A percentile compares a stretch with the other conserved stretches of the same genome.
phyloP scores from a whole-genome alignment of 2,329 filamentous ascomycete genomes.

The Lojkania enalia region DNA sequence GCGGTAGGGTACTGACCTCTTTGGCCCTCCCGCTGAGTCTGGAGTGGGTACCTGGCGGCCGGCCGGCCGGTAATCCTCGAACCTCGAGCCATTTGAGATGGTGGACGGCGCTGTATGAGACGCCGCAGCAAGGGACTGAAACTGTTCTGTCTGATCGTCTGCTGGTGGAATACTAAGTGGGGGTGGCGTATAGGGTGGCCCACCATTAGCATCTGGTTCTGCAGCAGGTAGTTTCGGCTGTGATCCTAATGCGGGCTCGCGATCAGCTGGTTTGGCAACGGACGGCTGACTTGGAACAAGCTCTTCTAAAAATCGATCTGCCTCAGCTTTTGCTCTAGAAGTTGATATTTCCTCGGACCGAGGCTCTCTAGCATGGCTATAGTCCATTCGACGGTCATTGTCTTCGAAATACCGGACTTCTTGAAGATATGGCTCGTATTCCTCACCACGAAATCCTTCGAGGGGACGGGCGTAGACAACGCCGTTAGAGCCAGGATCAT shows the following conservation, averaged over 20 bases:
- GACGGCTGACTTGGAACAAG: slow-evolving; percentile 28
- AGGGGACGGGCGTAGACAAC: slow-evolving; percentile 34
- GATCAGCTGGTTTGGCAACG: slow-evolving; percentile 18
- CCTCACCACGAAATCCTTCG: slow-evolving; percentile 31
- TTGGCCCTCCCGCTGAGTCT: slow-evolving; percentile 25
- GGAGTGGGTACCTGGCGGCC: slow-evolving; percentile 32
- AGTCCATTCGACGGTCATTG: slow-evolving; percentile 25
- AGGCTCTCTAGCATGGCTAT: slow-evolving; percentile 27
- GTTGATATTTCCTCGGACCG: slow-evolving; percentile 26
- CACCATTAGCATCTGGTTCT: slow-evolving; percentile 31
- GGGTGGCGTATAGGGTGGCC: slow-evolving; percentile 35
- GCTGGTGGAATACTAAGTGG: slow-evolving; percentile 21
- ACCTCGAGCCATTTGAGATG: slow-evolving; percentile 38
- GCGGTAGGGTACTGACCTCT: slow-evolving; percentile 34
- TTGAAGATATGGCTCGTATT: slow-evolving; percentile 31
- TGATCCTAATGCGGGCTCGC: slow-evolving; percentile 14
- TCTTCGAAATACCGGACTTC: slow-evolving; percentile 35
- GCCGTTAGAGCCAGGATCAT: slow-evolving; percentile 28
- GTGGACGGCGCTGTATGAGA: slow-evolving; percentile 32
- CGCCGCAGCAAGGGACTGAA: slow-evolving; percentile 21
- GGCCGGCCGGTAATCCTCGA: slow-evolving; percentile 29
- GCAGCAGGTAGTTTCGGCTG: slow-evolving; percentile 20
- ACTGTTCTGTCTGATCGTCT: slow-evolving; percentile 19
- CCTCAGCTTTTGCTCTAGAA: slow-evolving; percentile 30
- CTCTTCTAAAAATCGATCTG: slow-evolving; percentile 42